A percentile compares a stretch with the other conserved stretches of the same genome.
Evolutionary conservation across 495 filamentous ascomycete genomes (phyloP).

Genomic region (Cryomyces minteri): DNA sequence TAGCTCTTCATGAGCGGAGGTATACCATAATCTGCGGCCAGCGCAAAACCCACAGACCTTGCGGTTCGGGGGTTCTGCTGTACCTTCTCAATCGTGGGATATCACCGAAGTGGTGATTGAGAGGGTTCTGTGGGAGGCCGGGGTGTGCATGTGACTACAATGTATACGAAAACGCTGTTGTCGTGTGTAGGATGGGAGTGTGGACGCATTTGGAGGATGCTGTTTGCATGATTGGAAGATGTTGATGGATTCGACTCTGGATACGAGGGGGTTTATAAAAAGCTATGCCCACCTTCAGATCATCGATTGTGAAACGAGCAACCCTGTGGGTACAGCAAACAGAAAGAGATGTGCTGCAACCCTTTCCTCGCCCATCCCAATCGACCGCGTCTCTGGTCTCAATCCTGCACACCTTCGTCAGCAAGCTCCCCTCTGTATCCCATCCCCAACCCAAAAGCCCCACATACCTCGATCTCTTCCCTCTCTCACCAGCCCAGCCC

Average conservation of each 20-base stretch:
- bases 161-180: not conserved
- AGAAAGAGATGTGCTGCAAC: not conserved
- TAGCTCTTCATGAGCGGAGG: conserved; percentile 76
- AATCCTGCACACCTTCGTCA: too few relatives aligned
- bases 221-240: too few relatives aligned
- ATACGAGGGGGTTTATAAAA: too few relatives aligned
- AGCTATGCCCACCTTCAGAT: too few relatives aligned
- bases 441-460: conserved; percentile 3
- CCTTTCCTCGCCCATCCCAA: not conserved
- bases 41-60: too few relatives aligned
- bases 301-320: too few relatives aligned
- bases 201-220: too few relatives aligned
- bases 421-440: conserved; percentile 11
- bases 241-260: too few relatives aligned
- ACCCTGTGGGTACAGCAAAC: not conserved
- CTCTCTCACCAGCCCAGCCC: conserved; percentile 25
- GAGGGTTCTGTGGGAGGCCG: not conserved
- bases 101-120: conserved; percentile 1
- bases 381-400: too few relatives aligned
- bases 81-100: conserved; percentile 12
- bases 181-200: not conserved
- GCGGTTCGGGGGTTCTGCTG: not conserved
- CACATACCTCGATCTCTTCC: conserved; percentile 4
- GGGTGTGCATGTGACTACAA: not conserved
- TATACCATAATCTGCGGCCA: not conserved